phyloP scores from a whole-genome alignment of 2,329 filamentous ascomycete genomes.

The Ascochyta koolunga region DNA sequence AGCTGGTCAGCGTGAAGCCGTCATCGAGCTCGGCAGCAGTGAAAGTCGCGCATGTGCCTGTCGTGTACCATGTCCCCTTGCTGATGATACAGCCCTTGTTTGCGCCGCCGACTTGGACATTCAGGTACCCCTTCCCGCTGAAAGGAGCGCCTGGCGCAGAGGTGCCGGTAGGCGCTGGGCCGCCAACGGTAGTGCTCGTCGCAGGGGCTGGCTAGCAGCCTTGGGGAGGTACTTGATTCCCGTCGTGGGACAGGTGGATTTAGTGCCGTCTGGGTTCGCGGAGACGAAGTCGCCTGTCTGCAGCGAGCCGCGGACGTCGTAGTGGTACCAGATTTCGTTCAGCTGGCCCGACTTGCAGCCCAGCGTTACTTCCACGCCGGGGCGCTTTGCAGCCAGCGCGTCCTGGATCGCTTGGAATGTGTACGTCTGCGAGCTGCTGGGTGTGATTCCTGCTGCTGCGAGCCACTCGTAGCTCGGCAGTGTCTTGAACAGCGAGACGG shows the following conservation, averaged over 20 bases:
- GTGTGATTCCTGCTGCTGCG: slow-evolving; percentile 64
- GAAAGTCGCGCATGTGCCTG: slow-evolving; percentile 71
- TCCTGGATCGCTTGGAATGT: slow-evolving; percentile 62
- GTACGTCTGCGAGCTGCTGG: slow-evolving; percentile 64
- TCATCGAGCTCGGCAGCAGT: slow-evolving; percentile 54
- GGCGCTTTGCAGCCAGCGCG: slow-evolving; percentile 60
- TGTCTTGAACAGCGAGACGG: slow-evolving; percentile 69
- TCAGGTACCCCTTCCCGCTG: slow-evolving; percentile 65
- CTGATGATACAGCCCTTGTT: slow-evolving; percentile 70
- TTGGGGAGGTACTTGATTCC: slow-evolving; percentile 72
- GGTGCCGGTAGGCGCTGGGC: slow-evolving; percentile 39
- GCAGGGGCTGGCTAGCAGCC: slow-evolving; percentile 36
- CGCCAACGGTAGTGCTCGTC: slow-evolving; percentile 35
- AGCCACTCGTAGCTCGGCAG: slow-evolving; percentile 71
- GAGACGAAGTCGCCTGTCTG: slow-evolving; percentile 67
- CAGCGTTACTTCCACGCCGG: slow-evolving; percentile 63
- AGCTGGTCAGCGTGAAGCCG: slow-evolving; percentile 42
- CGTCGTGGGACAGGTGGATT: slow-evolving; percentile 65
- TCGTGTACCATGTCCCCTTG: slow-evolving; percentile 69
- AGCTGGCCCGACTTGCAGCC: slow-evolving; percentile 60
- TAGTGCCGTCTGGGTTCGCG: slow-evolving; percentile 62
- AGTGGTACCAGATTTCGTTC: slow-evolving; percentile 67
- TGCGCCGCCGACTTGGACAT: slow-evolving; percentile 58
- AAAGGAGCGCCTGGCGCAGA: slow-evolving; percentile 53
- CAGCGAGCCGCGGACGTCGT: slow-evolving; percentile 64